phyloP scores from a whole-genome alignment of 805 yeast genomes.

The Jamesozyma jinghongensis region DNA sequence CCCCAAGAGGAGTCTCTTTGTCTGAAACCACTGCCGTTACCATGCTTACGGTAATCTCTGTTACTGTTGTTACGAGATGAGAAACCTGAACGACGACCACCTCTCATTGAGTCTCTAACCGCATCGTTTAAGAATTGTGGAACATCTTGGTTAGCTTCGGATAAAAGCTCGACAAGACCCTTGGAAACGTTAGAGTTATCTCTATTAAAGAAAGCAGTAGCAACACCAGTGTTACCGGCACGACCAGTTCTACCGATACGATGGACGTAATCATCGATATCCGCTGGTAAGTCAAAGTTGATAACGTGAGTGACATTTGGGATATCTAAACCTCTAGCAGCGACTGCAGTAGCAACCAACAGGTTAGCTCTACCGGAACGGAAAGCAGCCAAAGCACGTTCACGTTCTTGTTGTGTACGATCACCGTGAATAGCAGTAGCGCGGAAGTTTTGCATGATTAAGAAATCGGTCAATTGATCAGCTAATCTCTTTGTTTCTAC shows the following conservation, averaged over 20 bases:
- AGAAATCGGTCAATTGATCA: slow-evolving; percentile 85
- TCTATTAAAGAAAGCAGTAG: slow-evolving; percentile 97
- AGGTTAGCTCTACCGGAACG: slow-evolving; percentile 87
- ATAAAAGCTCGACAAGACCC: slow-evolving; percentile 75
- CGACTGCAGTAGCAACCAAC: slow-evolving; percentile 98
- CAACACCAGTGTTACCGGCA: slow-evolving; percentile 98
- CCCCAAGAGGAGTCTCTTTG: slow-evolving; percentile 25
- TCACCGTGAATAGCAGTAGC: slow-evolving; percentile 99
- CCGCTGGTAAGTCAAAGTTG: slow-evolving; percentile 94
- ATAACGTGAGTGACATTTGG: slow-evolving; percentile 97
- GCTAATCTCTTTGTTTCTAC: slow-evolving; percentile 99
- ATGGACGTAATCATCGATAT: slow-evolving; percentile 97
- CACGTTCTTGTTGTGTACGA: slow-evolving; percentile 96
- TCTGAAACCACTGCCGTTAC: slow-evolving; percentile 6
- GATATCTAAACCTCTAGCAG: slow-evolving; percentile 99
- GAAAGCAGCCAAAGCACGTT: slow-evolving; percentile 90
- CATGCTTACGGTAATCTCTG: slow-evolving; percentile 46
- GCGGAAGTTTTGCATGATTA: slow-evolving; percentile 80
- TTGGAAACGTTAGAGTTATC: slow-evolving; percentile 82
- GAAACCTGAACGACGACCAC: slow-evolving; percentile 43
- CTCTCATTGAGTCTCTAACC: slow-evolving; percentile 64
- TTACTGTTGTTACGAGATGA: slow-evolving; percentile 34
- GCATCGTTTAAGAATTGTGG: slow-evolving; percentile 80
- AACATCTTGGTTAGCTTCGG: slow-evolving; percentile 96
- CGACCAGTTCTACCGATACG: slow-evolving; percentile 99